Conservation (phyloP, 2,329 filamentous ascomycete genomes). For the Fusarium setosum region DNA sequence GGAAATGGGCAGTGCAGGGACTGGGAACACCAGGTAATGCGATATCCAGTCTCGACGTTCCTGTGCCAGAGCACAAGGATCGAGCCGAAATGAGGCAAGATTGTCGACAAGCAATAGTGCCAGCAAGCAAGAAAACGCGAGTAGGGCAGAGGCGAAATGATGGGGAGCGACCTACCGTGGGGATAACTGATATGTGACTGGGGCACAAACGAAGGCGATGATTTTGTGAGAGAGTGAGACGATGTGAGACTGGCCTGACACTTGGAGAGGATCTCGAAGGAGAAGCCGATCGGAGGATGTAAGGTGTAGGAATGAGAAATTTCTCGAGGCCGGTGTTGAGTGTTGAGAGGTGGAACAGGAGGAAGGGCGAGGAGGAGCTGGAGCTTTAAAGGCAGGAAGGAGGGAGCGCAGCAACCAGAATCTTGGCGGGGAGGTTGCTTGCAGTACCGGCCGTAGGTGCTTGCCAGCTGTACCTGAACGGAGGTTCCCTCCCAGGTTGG, state of each 20-base stretch:
- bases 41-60: constrained; percentile 21
- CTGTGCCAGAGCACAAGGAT: constrained; percentile 6
- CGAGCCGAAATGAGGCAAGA: constrained; percentile 15
- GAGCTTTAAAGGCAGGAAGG: constrained; percentile 40
- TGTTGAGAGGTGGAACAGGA: constrained; percentile 34
- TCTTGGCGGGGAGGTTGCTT: constrained; percentile 22
- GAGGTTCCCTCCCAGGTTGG: constrained; percentile 22
- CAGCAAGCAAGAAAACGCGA: not conserved
- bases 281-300: constrained; percentile 34
- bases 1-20: constrained; percentile 20
- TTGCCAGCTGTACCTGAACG: constrained; percentile 22
- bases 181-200: constrained; percentile 33
- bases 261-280: constrained; percentile 13
- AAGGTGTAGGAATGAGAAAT: constrained; percentile 39
- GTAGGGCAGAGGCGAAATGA: not conserved
- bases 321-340: constrained; percentile 27
- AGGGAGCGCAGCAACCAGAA: constrained; percentile 27
- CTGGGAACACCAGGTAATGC: constrained; percentile 33
- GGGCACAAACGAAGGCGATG: constrained; percentile 35
- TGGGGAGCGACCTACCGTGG: constrained; percentile 20
- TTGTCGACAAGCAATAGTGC: constrained; percentile 1
- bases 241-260: constrained; percentile 28
- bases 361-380: constrained; percentile 35
- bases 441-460: too few species aligned
- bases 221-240: constrained; percentile 33